Conservation (phyloP, 2,329 filamentous ascomycete species). For the Aureobasidium pullulans region DNA sequence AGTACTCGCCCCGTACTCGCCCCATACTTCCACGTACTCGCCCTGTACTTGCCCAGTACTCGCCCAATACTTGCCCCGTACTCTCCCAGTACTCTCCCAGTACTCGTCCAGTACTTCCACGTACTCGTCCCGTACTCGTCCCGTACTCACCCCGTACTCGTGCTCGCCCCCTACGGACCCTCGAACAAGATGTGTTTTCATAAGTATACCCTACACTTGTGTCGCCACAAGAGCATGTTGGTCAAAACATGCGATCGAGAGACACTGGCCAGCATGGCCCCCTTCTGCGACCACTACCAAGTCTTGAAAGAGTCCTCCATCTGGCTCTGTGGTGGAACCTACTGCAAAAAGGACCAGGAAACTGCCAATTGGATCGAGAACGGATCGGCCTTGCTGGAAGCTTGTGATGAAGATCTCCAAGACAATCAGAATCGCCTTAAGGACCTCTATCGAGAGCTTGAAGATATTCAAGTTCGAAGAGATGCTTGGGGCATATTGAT, state of each 20-base stretch:
- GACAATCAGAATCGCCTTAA: not conserved
- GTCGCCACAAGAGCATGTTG: not conserved
- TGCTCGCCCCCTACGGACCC: not conserved
- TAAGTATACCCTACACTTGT: not conserved
- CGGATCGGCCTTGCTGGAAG: not conserved
- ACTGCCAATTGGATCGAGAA: slow-evolving; percentile 3
- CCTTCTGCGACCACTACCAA: slow-evolving; percentile 3
- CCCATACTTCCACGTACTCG: too few species aligned
- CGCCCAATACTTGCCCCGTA: not conserved
- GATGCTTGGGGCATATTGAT: not conserved
- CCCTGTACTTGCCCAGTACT: too few species aligned
- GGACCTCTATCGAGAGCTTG: not conserved
- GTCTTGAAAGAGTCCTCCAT: not conserved
- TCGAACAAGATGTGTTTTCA: slow-evolving; percentile 8
- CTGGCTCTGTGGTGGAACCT: not conserved
- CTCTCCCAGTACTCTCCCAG: too few species aligned
- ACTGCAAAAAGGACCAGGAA: slow-evolving; percentile 9
- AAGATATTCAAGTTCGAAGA: not conserved
- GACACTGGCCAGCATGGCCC: not conserved
- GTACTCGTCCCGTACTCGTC: not conserved
- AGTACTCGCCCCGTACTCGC: not conserved
- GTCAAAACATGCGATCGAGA: not conserved
- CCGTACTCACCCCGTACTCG: not conserved
- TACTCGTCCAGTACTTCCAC: not conserved
- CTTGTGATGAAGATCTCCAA: not conserved